Base-by-base conservation (phyloP, 1,284 basidiomycete species). In the Heliocybe sulcata region DNA sequence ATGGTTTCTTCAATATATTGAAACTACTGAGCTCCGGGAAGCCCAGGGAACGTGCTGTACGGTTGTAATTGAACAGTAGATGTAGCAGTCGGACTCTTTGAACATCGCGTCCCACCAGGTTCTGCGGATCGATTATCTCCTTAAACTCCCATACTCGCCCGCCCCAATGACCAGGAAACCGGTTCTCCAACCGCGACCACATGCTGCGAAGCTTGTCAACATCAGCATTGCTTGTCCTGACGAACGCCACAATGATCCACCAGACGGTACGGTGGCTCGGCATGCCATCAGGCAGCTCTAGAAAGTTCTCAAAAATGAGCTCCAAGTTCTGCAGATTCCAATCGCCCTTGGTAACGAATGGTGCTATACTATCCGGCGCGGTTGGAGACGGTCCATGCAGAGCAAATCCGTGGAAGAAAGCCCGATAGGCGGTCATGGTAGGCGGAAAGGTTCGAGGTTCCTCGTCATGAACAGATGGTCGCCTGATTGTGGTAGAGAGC, bases 391-490 rank as follows among this genome's bases (percentile, higher is more conserved):
- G 35, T 76, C 27, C 84, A 59, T 90, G 82, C 12, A 80, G 77
- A 6, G 77, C 72, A 66, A 93, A 94, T 0, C 90, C 92, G 8
- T 86, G 74, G 65, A 94, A 92, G 23, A 94, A 68, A 8, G 82
- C 79, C 12, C 87, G 79, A 65, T 87, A 94, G 14, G 82, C 71
- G 23, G 78, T 69, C 49, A 80, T 59, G 1, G 74, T 79, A 1
- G 83, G 76, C 42, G 67, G 61, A 58, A 77, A 9, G 65, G 33
- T 63, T 56, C 14, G 64, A 50, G 25, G 12, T n/a, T 35, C 14
- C 3, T 23, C 23, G 45, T 52, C 38, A 10, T 16, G 23, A 31
- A 1, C 35, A 45, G 9, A 14, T 20, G 22, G 11, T 23, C 14
- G 9, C 4, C 8, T 60, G 31, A 49, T 33, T 8, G 75, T 66